These are phyloP conservation scores for Cladosporium oxysporum DNA, from an alignment of 2,329 filamentous ascomycete genomes.

Conservation along the genomic window DNA sequence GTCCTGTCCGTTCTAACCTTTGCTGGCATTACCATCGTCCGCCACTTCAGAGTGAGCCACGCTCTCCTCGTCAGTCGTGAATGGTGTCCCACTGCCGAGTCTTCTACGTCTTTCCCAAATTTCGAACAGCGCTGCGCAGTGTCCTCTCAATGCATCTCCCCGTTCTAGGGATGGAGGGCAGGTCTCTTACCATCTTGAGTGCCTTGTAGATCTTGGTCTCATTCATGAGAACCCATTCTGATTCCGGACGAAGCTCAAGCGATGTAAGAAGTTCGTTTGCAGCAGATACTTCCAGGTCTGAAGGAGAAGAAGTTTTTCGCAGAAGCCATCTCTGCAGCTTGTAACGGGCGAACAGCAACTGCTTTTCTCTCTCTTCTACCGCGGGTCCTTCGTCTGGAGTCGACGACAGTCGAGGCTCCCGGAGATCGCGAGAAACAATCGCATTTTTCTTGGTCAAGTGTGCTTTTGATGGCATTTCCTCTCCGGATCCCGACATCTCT, in stretches of 20 bases:
- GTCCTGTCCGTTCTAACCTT: slow-evolving; percentile 5
- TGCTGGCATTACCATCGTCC: slow-evolving; percentile 6
- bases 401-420: background rate
- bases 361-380: slow-evolving; percentile 7
- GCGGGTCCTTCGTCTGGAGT: slow-evolving; percentile 1
- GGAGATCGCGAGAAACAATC: slow-evolving; percentile 6
- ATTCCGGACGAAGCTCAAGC: slow-evolving; percentile 4
- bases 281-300: slow-evolving; percentile 7
- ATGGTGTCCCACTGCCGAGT: slow-evolving; percentile 4
- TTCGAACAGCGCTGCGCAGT: slow-evolving; percentile 1
- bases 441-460: slow-evolving; percentile 9
- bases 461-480: slow-evolving; percentile 14
- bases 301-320: slow-evolving; percentile 3
- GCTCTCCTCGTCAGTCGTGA: slow-evolving; percentile 5
- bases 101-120: background rate
- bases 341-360: slow-evolving; percentile 3
- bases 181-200: slow-evolving; percentile 4
- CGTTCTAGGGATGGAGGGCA: background rate
- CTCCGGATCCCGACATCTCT: slow-evolving; percentile 2
- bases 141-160: background rate
- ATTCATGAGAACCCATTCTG: slow-evolving; percentile 1
- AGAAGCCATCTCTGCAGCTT: slow-evolving; percentile 1
- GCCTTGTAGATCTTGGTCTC: slow-evolving; percentile 10
- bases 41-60: slow-evolving; percentile 4
- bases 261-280: slow-evolving; percentile 9